A percentile compares a stretch with the other conserved stretches of the same genome.
phyloP scores from a whole-genome alignment of 1,139 yeast species.

The Yamadazyma sp. region DNA sequence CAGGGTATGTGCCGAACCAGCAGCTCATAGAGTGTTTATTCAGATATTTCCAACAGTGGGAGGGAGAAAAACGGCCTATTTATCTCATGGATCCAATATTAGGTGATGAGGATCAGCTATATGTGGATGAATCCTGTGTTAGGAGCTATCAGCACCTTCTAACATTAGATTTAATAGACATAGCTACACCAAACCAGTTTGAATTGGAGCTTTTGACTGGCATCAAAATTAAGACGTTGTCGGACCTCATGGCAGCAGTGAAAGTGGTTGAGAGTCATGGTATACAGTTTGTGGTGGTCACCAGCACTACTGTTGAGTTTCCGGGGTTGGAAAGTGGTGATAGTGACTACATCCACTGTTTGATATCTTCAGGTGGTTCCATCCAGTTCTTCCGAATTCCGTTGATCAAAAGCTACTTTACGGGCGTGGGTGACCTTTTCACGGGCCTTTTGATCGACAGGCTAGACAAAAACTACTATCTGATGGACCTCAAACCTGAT shows the following conservation, averaged over 20 bases:
- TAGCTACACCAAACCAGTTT: conserved; percentile 85
- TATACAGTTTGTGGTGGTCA: conserved; percentile 64
- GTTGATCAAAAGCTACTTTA: conserved; percentile 68
- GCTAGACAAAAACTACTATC: conserved; percentile 30
- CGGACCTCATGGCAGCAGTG: conserved; percentile 45
- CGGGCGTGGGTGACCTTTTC: conserved; percentile 93
- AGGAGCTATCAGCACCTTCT: conserved; percentile 59
- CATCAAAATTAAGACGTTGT: not conserved
- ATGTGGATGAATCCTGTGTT: conserved; percentile 68
- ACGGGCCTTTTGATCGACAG: conserved; percentile 74
- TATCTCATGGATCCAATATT: conserved; percentile 87
- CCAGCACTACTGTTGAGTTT: conserved; percentile 29
- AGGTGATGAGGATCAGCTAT: conserved; percentile 87
- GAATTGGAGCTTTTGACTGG: conserved; percentile 69
- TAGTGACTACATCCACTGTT: conserved; percentile 43
- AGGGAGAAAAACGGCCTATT: conserved; percentile 2
- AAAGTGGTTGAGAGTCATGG: conserved; percentile 28
- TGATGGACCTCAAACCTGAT: conserved; percentile 1
- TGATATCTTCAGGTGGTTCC: conserved; percentile 42
- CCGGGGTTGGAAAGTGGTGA: not conserved
- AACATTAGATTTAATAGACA: conserved; percentile 48
- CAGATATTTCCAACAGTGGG: not conserved
- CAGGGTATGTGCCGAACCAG: conserved; percentile 40
- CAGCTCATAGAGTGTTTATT: conserved; percentile 8
- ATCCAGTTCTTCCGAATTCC: conserved; percentile 45